Percentiles rank a stretch among this genome's conserved stretches.
These are phyloP conservation scores for Amanita muscaria DNA, from an alignment of 768 basidiomycete species.

Conservation along the genomic window DNA sequence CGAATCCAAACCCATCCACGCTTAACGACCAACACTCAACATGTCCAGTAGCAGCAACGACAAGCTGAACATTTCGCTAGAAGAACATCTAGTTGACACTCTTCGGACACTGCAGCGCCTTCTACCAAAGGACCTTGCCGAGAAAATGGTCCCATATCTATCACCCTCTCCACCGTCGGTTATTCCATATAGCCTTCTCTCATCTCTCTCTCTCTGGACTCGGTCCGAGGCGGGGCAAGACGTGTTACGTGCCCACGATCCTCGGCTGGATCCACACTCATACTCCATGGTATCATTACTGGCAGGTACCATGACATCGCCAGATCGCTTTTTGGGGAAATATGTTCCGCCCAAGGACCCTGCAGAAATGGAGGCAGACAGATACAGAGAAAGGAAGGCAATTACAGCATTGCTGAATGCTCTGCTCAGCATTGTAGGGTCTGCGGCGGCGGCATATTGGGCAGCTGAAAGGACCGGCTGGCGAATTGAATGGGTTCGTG, in stretches of 20 bases:
- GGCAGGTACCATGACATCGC: constrained; percentile 72
- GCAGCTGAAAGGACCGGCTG: constrained; percentile 55
- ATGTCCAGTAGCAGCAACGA: constrained; percentile 15
- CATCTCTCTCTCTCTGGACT: constrained; percentile 59
- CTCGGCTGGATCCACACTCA: constrained; percentile 39
- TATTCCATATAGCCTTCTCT: constrained; percentile 56
- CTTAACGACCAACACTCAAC: constrained; percentile 9
- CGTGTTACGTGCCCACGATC: constrained; percentile 28
- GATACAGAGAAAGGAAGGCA: constrained; percentile 48
- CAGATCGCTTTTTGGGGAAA: constrained; percentile 57
- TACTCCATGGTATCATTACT: constrained; percentile 71
- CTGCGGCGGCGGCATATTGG: constrained; percentile 67
- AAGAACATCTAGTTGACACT: constrained; percentile 47
- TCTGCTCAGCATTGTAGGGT: constrained; percentile 56
- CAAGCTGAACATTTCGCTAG: constrained; percentile 57
- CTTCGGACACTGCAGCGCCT: constrained; percentile 37
- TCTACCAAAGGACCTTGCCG: constrained; percentile 36
- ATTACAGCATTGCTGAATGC: constrained; percentile 67
- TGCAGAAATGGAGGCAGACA: constrained; percentile 37
- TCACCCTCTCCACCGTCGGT: constrained; percentile 27
- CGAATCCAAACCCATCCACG: no score
- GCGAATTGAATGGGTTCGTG: constrained; percentile 69
- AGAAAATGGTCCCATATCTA: constrained; percentile 33
- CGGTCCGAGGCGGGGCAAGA: constrained; percentile 40
- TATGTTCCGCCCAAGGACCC: constrained; percentile 38